Base-by-base conservation (phyloP, 805 yeast genomes). In the Candida succiphila region DNA sequence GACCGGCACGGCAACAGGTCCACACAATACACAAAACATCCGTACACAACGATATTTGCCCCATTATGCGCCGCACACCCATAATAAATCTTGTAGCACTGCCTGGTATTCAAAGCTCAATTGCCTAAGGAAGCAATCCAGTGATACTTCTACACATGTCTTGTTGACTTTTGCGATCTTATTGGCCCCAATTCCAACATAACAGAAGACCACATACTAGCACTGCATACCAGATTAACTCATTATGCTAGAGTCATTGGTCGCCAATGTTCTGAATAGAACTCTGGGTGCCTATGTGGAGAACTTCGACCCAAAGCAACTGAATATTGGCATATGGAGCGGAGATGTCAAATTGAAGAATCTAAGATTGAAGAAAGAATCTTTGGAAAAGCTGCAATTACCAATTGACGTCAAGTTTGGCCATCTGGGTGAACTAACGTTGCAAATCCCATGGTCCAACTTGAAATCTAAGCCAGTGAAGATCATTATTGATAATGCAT, bases 401-500 rank as follows among this genome's bases (percentile, higher is more conserved):
- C 98, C 99, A 2, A 59, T 92, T 25, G 84, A 88, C 52, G 89
- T 94, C 12, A 72, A 74, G 40, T 82, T 81, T 51, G 99, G 99
- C 27, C 86, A 84, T 50, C 56, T 92, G 37, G 98, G 97, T 2
- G 84, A 81, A 44, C 65, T 92, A 41, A 81, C 94, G 0, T 61
- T 92, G 35, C 95, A 84, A 51, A 89, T 92, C 25, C 98, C 99
- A 0, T 94, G 97, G 96, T 80, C 96, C 1, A 92, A 87, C 49
- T 63, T 94, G 42, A 88, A 88, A 51, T 78, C 83, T 16, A 84
- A 88, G 48, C 97, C 99, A 0, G 97, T 89, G 7, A 85, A 84
- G 52, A 72, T 92, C 12, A 63, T 74, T 10, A 80, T 92, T 37
- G 89, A 92, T 45, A 92, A 92, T 52, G 89, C 87, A 10, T 87